Conservation (phyloP, 257 asterid genomes). For the Fraxinus quadrangulata region DNA sequence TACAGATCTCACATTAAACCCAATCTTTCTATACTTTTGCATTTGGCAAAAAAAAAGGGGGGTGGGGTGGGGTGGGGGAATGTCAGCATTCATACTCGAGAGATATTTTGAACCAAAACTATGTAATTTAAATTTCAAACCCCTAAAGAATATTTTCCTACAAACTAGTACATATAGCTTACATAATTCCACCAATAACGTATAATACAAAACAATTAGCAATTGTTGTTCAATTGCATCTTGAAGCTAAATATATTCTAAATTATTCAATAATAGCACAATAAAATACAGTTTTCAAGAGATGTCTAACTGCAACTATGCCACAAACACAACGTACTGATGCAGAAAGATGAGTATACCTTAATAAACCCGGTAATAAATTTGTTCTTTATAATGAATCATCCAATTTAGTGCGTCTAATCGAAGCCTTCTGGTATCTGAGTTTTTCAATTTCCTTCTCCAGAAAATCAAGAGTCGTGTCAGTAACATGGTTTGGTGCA, state of each 20-base stretch:
- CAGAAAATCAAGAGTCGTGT: slow-evolving; percentile 73
- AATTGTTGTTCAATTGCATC: not conserved
- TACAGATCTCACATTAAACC: not conserved
- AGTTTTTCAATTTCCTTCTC: slow-evolving; percentile 71
- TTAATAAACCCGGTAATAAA: not conserved
- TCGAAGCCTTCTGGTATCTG: slow-evolving; percentile 69
- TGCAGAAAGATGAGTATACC: not conserved
- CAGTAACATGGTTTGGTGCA: slow-evolving; percentile 91
- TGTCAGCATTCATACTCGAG: not conserved
- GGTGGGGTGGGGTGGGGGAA: not conserved
- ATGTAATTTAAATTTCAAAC: not conserved
- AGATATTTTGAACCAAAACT: not conserved
- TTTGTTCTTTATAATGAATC: slow-evolving; percentile 31
- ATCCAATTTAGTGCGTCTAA: slow-evolving; percentile 36
- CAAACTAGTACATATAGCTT: not conserved
- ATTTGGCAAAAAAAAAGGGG: not conserved
- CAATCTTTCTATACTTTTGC: not conserved
- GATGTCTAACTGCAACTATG: not conserved
- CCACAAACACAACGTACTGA: not conserved
- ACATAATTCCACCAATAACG: too few relatives aligned
- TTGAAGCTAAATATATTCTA: not conserved
- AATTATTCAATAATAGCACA: not conserved
- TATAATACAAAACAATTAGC: not conserved
- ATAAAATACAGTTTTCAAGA: not conserved
- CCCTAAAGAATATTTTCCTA: not conserved